A percentile compares a stretch with the other conserved stretches of the same genome.
Conservation (phyloP, 2,329 filamentous ascomycete species). For the Claviceps spartinae region DNA sequence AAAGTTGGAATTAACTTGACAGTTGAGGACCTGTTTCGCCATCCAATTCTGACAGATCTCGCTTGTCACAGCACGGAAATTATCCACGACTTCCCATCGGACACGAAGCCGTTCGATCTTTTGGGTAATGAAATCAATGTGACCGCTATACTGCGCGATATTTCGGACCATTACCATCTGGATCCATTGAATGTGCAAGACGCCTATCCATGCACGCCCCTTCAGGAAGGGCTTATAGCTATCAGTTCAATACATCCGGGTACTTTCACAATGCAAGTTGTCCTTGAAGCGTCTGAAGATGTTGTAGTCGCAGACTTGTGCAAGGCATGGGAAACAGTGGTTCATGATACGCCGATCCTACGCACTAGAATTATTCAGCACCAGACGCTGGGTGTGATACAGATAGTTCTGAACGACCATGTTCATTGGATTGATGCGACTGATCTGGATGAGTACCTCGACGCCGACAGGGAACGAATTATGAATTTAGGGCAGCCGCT, state of each 20-base stretch:
- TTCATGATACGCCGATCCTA: slow-evolving; percentile 17
- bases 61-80: not conserved
- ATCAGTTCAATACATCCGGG: slow-evolving; percentile 17
- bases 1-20: not conserved
- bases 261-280: slow-evolving; percentile 18
- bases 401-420: slow-evolving; percentile 27
- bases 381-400: slow-evolving; percentile 24
- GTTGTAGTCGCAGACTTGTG: slow-evolving; percentile 4
- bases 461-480: slow-evolving; percentile 19
- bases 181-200: not conserved
- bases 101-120: not conserved
- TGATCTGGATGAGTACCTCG: slow-evolving; percentile 22
- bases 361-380: slow-evolving; percentile 33
- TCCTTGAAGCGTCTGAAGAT: slow-evolving; percentile 5
- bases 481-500: slow-evolving; percentile 27
- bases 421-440: slow-evolving; percentile 14
- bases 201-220: slow-evolving; percentile 19
- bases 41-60: not conserved
- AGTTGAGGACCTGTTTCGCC: not conserved
- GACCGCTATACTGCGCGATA: not conserved
- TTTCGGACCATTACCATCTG: not conserved
- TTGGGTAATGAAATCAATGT: not conserved
- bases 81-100: not conserved
- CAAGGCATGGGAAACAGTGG: slow-evolving; percentile 7
- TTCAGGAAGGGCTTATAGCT: slow-evolving; percentile 26